These are phyloP conservation scores for Casuarina cunninghamiana DNA, from an alignment of 306 rosid genomes.

Conservation along the genomic window DNA sequence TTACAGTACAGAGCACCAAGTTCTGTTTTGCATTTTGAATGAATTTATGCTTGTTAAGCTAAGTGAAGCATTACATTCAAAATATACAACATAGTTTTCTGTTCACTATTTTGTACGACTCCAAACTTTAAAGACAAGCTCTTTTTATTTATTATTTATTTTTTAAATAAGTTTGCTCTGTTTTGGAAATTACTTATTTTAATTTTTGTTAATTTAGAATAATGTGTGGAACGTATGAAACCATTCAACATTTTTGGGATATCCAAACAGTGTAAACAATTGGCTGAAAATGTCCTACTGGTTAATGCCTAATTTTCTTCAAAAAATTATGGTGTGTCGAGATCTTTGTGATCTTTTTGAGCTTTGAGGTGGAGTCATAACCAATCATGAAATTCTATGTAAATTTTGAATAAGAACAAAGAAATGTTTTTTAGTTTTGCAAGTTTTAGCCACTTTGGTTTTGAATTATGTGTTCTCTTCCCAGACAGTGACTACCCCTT, in stretches of 20 bases:
- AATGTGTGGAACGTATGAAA: not conserved
- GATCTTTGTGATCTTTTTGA: not conserved
- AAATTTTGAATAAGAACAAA: not conserved
- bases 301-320: not conserved
- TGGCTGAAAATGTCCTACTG: not conserved
- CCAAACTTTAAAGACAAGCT: not conserved
- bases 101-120: not conserved
- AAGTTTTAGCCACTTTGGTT: not conserved
- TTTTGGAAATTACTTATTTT: not conserved
- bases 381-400: not conserved
- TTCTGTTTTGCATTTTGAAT: constrained; percentile 8
- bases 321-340: not conserved
- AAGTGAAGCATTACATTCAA: not conserved
- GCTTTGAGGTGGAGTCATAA: not conserved
- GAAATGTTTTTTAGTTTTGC: not conserved
- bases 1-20: constrained; percentile 23
- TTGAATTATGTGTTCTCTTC: not conserved
- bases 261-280: not conserved
- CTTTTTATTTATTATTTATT: too few species aligned
- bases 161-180: not conserved
- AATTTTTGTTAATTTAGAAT: not conserved
- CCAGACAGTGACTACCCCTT: not conserved
- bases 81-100: not conserved
- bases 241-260: not conserved
- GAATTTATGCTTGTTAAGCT: not conserved